These are phyloP conservation scores for Geotrichum restrictum DNA, from an alignment of 1,139 yeast genomes.

Conservation along the genomic window DNA sequence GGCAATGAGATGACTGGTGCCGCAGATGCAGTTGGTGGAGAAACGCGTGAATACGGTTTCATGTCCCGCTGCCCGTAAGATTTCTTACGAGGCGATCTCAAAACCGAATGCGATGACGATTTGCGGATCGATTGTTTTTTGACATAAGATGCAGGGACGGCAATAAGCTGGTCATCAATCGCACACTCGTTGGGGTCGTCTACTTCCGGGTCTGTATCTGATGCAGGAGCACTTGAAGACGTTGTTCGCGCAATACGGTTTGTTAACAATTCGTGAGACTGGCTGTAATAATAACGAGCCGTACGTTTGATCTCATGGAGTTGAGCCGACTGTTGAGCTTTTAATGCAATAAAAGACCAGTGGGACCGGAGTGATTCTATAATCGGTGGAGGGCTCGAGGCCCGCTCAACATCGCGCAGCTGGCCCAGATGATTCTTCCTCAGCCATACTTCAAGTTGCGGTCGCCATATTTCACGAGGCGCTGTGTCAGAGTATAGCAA, in stretches of 20 bases:
- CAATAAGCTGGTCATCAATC: background rate
- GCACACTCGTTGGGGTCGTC: background rate
- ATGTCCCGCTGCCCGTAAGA: constrained; percentile 1
- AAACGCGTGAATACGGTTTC: constrained; percentile 6
- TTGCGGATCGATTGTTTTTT: background rate
- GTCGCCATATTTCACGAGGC: constrained; percentile 40
- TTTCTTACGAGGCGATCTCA: constrained; percentile 10
- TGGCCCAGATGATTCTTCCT: constrained; percentile 24
- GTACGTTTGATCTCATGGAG: background rate
- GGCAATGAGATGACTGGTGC: background rate
- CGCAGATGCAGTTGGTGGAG: background rate
- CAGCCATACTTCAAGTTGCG: constrained; percentile 40
- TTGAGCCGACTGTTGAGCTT: constrained; percentile 7
- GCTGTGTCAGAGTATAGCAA: constrained; percentile 42
- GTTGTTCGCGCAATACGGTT: background rate
- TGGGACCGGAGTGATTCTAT: constrained; percentile 15
- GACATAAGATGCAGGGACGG: no score
- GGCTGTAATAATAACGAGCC: background rate
- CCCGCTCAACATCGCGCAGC: constrained; percentile 20
- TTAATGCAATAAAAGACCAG: constrained; percentile 11
- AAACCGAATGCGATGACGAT: background rate
- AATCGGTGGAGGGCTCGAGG: constrained; percentile 18
- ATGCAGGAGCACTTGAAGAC: no score
- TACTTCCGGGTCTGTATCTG: background rate
- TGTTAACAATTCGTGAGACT: background rate